Evolutionary conservation across 768 basidiomycete genomes (phyloP).

Genomic region (Fomitopsis serialis): DNA sequence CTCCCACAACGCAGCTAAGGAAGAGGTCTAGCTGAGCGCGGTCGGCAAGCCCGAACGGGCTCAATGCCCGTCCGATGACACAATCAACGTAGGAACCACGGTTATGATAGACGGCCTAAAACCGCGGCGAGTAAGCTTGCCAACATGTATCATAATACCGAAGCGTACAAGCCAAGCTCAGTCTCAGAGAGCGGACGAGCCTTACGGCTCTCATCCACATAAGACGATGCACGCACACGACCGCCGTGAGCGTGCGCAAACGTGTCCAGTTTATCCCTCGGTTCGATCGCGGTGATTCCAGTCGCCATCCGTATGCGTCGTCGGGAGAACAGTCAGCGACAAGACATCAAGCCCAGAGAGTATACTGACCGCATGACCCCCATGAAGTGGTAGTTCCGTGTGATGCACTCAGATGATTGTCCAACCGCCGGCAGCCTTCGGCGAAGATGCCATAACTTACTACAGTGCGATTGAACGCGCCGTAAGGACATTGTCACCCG

Average conservation of each 20-base stretch:
- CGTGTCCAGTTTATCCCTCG: conserved; percentile 78
- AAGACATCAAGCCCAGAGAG: not conserved
- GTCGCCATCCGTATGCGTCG: conserved; percentile 46
- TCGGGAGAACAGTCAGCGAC: conserved; percentile 46
- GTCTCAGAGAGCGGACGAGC: conserved; percentile 44
- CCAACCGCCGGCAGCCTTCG: conserved; percentile 79
- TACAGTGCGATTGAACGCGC: conserved; percentile 95
- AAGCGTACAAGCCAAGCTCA: conserved; percentile 41
- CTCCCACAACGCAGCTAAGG: conserved; percentile 79
- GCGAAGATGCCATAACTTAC: conserved; percentile 95
- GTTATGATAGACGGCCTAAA: conserved; percentile 62
- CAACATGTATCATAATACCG: conserved; percentile 15
- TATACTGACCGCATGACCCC: conserved; percentile 69
- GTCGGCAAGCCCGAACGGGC: conserved; percentile 55
- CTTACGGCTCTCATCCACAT: conserved; percentile 76
- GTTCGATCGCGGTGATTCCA: conserved; percentile 79
- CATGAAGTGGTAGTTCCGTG: conserved; percentile 80
- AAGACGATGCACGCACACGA: conserved; percentile 79
- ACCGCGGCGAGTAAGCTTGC: conserved; percentile 20
- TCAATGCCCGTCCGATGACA: conserved; percentile 62
- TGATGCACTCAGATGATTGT: conserved; percentile 81
- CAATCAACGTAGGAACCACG: conserved; percentile 72
- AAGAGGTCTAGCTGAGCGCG: conserved; percentile 75
- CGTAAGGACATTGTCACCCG: conserved; percentile 94
- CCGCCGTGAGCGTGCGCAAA: conserved; percentile 85